These are phyloP conservation scores for Cladosporium phlei DNA, from an alignment of 2,329 filamentous ascomycete species.

Conservation along the genomic window DNA sequence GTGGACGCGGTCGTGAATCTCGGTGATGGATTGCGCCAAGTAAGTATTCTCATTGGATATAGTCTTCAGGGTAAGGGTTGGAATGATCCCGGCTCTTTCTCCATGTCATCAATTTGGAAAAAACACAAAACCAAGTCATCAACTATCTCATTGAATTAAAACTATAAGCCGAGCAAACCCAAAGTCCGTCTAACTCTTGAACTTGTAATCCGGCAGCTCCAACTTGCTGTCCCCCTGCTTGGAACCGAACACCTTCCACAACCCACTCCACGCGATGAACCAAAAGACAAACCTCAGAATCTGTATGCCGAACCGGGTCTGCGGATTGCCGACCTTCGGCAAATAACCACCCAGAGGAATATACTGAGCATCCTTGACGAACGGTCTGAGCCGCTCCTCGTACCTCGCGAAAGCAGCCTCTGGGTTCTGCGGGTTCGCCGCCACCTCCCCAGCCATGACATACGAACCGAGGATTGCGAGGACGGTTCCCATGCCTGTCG, in stretches of 20 bases:
- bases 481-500: conserved; percentile 31
- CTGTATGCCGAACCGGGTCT: conserved; percentile 23
- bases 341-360: conserved; percentile 27
- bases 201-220: conserved; percentile 1
- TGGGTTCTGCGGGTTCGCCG: conserved; percentile 14
- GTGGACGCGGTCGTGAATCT: too few relatives aligned
- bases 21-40: too few relatives aligned
- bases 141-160: too few relatives aligned
- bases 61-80: too few relatives aligned
- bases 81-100: too few relatives aligned
- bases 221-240: not conserved
- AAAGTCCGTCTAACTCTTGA: too few relatives aligned
- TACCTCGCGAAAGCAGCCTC: conserved; percentile 13
- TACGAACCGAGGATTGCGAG: conserved; percentile 38
- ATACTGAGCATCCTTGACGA: conserved; percentile 22
- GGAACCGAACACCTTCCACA: not conserved
- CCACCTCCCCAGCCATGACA: conserved; percentile 35
- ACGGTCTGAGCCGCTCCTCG: conserved; percentile 19
- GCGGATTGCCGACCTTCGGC: conserved; percentile 21
- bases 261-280: conserved; percentile 13
- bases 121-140: too few relatives aligned
- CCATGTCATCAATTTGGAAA: too few relatives aligned
- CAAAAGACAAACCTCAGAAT: conserved; percentile 21
- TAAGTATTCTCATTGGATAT: too few relatives aligned
- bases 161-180: too few relatives aligned